Evolutionary conservation across 495 filamentous ascomycete species (phyloP).

Genomic region (Margaritispora aquatica): DNA sequence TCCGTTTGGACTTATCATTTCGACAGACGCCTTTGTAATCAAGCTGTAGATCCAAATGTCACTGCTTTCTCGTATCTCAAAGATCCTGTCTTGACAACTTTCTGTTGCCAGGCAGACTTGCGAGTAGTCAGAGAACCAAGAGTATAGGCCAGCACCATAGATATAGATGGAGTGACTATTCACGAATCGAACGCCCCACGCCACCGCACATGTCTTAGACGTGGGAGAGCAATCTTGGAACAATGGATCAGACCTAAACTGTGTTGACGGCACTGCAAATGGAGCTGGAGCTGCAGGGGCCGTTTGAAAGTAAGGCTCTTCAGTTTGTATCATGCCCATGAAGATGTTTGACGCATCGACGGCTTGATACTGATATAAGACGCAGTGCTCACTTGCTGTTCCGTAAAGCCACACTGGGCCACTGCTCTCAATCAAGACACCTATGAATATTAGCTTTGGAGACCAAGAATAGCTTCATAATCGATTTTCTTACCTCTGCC

Average conservation of each 20-base stretch:
- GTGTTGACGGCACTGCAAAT: neutral
- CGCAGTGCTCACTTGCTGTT: conserved; percentile 68
- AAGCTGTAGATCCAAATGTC: conserved; percentile 47
- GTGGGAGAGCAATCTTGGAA: conserved; percentile 25
- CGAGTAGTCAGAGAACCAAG: conserved; percentile 58
- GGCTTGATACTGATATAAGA: conserved; percentile 33
- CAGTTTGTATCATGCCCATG: conserved; percentile 47
- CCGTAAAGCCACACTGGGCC: conserved; percentile 60
- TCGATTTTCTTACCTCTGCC: neutral
- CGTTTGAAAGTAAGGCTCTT: neutral
- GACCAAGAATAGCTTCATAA: neutral
- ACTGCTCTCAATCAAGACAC: conserved; percentile 42
- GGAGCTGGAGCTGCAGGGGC: conserved; percentile 54
- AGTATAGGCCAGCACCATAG: conserved; percentile 68
- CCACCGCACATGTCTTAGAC: neutral
- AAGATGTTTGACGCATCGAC: conserved; percentile 46
- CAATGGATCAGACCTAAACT: conserved; percentile 38
- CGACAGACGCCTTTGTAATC: conserved; percentile 30
- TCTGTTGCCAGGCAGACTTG: neutral
- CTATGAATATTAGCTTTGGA: neutral
- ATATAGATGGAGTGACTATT: conserved; percentile 40
- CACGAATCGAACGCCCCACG: conserved; percentile 37
- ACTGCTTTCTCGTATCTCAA: conserved; percentile 33
- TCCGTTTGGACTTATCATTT: no score
- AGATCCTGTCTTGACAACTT: conserved; percentile 45